Base-by-base conservation (phyloP, 106 monocot species). In the Vanilla planifolia region DNA sequence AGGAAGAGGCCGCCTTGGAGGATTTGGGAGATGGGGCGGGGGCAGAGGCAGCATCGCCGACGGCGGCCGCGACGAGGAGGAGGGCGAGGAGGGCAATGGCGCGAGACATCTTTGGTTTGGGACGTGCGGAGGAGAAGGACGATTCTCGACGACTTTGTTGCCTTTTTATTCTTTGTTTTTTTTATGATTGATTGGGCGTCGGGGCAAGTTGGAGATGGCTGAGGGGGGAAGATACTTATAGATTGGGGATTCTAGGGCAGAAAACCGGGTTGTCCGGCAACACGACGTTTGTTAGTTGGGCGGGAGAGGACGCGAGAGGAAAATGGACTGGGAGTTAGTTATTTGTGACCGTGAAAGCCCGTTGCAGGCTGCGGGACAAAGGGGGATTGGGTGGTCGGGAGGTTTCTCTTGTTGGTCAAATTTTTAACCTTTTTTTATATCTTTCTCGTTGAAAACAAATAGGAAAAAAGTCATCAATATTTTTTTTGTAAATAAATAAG, bases 1-100 rank as follows among this genome's bases (percentile, higher is more conserved):
- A 40, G 43, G 53, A 41, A 27, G 66, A 37, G 52, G 48, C 25
- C 23, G 48, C 48, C 23, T 21, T 48, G 0, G 48, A 48, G 48
- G 48, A 24, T 24, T 48, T 48, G 48, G 48, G 48, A 10, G 50
- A 50, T 21, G 50, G 25, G 11, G 50, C 50, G 0, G 50, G 50
- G 50, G 50, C 50, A 8, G 22, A 25, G 50, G 50, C 24, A 24
- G 22, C 50, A 24, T 44, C 43, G 57, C 43, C 11, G 57, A 57
- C 25, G 57, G 57, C 24, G 28, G 44, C 19, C 20, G 67, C 29
- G 26, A 58, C 43, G 43, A 67, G 55, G 67, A 33, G 45, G 43
- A 67, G 23, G 50, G 4, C 11, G 15, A 19, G 3, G 57, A 22
- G 55, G 33, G 15, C 15, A 11, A 30, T 25, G 5, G 50, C 26